Evolutionary conservation across 2,329 filamentous ascomycete species (phyloP), one percentile per base, ranked within the genome.

Genomic region (Arthrinium phaeospermum): DNA sequence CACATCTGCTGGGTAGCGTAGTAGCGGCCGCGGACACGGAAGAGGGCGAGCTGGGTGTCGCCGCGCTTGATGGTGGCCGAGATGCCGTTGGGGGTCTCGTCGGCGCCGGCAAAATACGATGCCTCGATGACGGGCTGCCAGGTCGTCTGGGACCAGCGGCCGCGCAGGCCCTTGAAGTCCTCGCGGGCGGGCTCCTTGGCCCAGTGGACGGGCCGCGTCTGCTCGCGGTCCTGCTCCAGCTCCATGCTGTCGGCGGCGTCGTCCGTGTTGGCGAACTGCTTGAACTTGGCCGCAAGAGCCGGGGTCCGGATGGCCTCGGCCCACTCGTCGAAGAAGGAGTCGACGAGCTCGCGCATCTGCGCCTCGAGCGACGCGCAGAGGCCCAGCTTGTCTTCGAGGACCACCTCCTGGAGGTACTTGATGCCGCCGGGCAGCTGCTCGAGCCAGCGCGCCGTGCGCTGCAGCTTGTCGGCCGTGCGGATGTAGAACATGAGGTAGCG

Each of bases 1-100:
- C 95, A 98, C 95, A 98, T 98, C 80, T 98, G 94, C 84, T 98
- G 95, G 19, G 93, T 93, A 72, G 93, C 93, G 81, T 96, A 96
- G 86, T 92, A 97, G 71, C 89, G 89, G 27, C 94, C 94, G 71
- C 90, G 89, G 74, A 97, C 89, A 77, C 94, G 93, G 90, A 95
- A 98, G 70, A 98, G 85, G 10, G 95, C 94, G 1, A 98, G 88
- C 82, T 98, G 95, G 0, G 94, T 97, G 81, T 97, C 94, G 61
- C 95, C 94, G 61, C 94, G 90, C 85, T 97, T 96, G 82, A 98
- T 86, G 45, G 91, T 92, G 5, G 93, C 91, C 13, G 91, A 93
- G 72, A 94, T 91, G 45, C 93, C 93, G 41, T 93, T 94, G 2
- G 92, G 90, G 1, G 89, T 82, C 73, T 91, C 89, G 77, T 90